phyloP scores from a whole-genome alignment of 805 yeast species.

The Priceomyces fermenticarens region DNA sequence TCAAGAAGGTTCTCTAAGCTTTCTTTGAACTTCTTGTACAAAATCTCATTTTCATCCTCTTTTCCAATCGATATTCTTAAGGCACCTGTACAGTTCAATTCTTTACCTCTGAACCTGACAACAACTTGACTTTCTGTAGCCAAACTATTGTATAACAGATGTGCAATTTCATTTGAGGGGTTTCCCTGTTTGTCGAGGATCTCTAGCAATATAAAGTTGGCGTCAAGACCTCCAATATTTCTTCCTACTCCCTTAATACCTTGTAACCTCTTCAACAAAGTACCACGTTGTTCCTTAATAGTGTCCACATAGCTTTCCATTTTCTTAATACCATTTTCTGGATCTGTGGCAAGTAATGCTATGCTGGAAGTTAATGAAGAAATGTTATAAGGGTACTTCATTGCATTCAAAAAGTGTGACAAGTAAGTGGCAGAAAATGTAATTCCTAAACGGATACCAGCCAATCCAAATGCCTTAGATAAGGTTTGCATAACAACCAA shows the following conservation, averaged over 20 bases:
- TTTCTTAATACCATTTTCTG: slow-evolving; percentile 45
- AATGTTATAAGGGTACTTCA: slow-evolving; percentile 96
- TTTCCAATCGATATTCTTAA: slow-evolving; percentile 89
- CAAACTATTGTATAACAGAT: slow-evolving; percentile 58
- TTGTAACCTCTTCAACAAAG: slow-evolving; percentile 53
- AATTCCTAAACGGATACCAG: slow-evolving; percentile 88
- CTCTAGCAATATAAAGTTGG: slow-evolving; percentile 80
- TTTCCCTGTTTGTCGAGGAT: slow-evolving; percentile 57
- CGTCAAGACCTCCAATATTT: slow-evolving; percentile 78
- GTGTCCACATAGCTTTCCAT: slow-evolving; percentile 56
- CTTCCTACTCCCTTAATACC: slow-evolving; percentile 63
- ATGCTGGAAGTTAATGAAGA: slow-evolving; percentile 75
- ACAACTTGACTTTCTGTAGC: slow-evolving; percentile 78
- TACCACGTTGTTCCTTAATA: slow-evolving; percentile 54
- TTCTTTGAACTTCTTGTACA: slow-evolving; percentile 49
- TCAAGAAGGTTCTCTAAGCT: slow-evolving; percentile 16
- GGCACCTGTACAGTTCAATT: slow-evolving; percentile 85
- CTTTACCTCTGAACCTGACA: slow-evolving; percentile 87
- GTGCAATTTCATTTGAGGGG: slow-evolving; percentile 70
- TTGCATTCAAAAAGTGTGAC: slow-evolving; percentile 70
- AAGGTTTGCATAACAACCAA: slow-evolving; percentile 87
- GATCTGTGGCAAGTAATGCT: slow-evolving; percentile 69
- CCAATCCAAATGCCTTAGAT: slow-evolving; percentile 93
- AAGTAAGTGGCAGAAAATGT: slow-evolving; percentile 63
- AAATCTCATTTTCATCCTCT: slow-evolving; percentile 58